phyloP scores from a whole-genome alignment of 176 grass and related monocot species.

The Carex kokanica region DNA sequence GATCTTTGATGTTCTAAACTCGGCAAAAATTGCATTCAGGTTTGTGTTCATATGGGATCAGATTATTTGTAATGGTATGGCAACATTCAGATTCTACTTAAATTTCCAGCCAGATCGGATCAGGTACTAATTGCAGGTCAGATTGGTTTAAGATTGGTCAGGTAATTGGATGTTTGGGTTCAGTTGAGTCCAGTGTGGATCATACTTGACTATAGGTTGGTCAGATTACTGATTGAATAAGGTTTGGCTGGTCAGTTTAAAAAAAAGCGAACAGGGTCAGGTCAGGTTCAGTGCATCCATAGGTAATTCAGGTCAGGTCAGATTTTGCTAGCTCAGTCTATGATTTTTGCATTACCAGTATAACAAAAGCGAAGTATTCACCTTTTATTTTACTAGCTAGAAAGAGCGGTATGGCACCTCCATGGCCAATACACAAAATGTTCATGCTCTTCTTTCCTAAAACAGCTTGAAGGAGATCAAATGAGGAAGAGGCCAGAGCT shows the following conservation, averaged over 20 bases:
- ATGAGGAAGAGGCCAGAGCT: constrained; percentile 48
- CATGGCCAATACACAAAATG: constrained; percentile 84
- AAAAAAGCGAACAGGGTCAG: neutral
- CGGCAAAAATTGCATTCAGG: neutral
- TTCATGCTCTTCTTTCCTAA: constrained; percentile 55
- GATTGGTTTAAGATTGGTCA: neutral
- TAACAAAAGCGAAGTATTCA: constrained; percentile 23
- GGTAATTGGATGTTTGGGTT: neutral
- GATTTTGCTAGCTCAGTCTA: neutral
- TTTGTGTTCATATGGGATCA: neutral
- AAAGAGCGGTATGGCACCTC: constrained; percentile 72
- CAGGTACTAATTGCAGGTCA: neutral
- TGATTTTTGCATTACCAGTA: neutral
- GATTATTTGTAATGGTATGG: neutral
- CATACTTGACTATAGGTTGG: neutral
- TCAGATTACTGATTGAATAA: neutral
- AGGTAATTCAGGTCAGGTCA: constrained; percentile 19
- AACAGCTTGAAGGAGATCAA: constrained; percentile 59
- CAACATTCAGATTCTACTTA: neutral
- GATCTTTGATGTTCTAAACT: neutral
- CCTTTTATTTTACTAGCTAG: constrained; percentile 85
- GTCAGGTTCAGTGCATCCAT: neutral
- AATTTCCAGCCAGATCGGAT: neutral
- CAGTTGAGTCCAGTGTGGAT: neutral
- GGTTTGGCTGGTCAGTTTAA: neutral